phyloP scores from a whole-genome alignment of 2,329 filamentous ascomycete genomes.

The Apiospora marii region DNA sequence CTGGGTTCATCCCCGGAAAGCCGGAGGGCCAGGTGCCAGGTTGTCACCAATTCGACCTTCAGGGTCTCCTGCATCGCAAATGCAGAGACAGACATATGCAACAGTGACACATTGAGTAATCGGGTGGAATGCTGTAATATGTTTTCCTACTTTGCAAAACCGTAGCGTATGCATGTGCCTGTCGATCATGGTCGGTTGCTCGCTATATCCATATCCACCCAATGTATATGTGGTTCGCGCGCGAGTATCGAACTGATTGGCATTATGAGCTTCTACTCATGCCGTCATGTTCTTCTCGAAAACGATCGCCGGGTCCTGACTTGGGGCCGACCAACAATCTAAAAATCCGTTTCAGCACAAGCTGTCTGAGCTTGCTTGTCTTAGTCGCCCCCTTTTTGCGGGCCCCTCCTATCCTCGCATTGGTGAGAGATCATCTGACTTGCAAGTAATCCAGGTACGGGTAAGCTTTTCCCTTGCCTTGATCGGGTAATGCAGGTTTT shows the following conservation, averaged over 20 bases:
- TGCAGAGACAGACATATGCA: neutral
- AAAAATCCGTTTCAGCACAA: conserved; percentile 20
- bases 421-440: conserved; percentile 18
- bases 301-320: conserved; percentile 9
- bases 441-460: neutral
- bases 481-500: neutral
- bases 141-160: neutral
- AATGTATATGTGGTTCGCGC: neutral
- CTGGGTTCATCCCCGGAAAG: conserved; percentile 14
- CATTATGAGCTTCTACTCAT: neutral
- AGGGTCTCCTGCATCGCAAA: conserved; percentile 16
- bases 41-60: neutral
- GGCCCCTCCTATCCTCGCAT: conserved; percentile 11
- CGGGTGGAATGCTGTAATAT: neutral
- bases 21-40: conserved; percentile 2
- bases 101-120: neutral
- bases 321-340: conserved; percentile 11
- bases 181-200: conserved; percentile 8
- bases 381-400: conserved; percentile 14
- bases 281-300: conserved; percentile 2
- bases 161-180: neutral
- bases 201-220: neutral
- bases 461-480: neutral
- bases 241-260: neutral
- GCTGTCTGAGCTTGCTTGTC: conserved; percentile 18